phyloP scores from a whole-genome alignment of 2,329 filamentous ascomycete species.

The Paraconiothyrium brasiliense region DNA sequence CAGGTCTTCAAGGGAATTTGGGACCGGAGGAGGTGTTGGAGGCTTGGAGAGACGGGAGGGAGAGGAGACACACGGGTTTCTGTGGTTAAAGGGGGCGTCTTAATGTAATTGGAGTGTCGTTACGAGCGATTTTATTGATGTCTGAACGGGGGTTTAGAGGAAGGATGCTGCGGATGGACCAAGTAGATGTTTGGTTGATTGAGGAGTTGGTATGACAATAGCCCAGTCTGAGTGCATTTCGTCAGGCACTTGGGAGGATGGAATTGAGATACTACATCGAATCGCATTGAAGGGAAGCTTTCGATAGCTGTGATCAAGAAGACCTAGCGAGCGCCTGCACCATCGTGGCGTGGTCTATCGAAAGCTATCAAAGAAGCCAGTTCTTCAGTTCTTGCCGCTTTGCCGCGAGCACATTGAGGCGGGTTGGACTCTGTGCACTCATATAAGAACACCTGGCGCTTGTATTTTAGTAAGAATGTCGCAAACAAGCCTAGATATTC shows the following conservation, averaged over 20 bases:
- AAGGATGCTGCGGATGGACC: no score
- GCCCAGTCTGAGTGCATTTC: no score
- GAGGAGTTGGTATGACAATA: no score
- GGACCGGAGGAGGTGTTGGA: slow-evolving; percentile 14
- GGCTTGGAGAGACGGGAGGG: slow-evolving; percentile 5
- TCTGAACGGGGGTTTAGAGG: no score
- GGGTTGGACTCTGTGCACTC: background rate
- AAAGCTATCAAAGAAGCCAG: no score
- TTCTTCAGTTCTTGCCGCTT: background rate
- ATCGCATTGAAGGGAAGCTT: slow-evolving; percentile 48
- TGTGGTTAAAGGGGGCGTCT: background rate
- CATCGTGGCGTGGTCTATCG: background rate
- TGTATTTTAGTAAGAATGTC: background rate
- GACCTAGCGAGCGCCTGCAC: background rate
- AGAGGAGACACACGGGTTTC: background rate
- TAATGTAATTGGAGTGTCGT: background rate
- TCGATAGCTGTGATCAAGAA: slow-evolving; percentile 39
- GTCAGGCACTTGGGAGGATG: no score
- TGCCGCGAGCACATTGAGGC: background rate
- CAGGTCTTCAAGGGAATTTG: slow-evolving; percentile 7
- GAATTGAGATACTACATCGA: no score
- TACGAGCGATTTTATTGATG: background rate
- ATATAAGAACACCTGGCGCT: background rate
- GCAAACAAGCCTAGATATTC: background rate
- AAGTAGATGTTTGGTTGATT: no score